Percentiles rank a stretch among this genome's conserved stretches.
These are phyloP conservation scores for Aeminium ludgeri DNA, from an alignment of 495 filamentous ascomycete species.

Conservation along the genomic window DNA sequence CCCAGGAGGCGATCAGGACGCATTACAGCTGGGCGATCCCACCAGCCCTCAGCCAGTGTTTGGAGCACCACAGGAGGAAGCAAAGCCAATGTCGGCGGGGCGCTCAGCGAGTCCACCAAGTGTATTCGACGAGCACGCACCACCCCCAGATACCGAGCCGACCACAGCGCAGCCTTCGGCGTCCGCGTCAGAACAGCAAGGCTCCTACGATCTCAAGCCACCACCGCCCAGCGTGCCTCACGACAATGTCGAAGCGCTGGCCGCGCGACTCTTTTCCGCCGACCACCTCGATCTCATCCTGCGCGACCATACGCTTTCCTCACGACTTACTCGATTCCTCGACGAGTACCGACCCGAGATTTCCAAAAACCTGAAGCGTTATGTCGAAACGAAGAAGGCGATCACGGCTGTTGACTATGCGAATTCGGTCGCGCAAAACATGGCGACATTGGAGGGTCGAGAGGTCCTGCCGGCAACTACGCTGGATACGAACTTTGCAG, in stretches of 20 bases:
- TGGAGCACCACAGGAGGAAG: neutral
- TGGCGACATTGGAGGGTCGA: constrained; percentile 4
- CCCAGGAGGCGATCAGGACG: neutral
- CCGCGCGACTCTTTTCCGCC: constrained; percentile 20
- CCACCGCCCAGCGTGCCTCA: constrained; percentile 20
- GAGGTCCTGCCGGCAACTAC: constrained; percentile 10
- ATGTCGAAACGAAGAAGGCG: constrained; percentile 23
- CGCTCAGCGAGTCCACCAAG: constrained; percentile 10
- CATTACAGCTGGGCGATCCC: neutral
- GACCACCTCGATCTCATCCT: constrained; percentile 24
- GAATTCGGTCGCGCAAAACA: constrained; percentile 19
- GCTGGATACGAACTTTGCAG: constrained; percentile 19
- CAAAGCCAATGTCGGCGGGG: constrained; percentile 7
- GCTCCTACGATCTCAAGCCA: constrained; percentile 22
- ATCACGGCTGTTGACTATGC: constrained; percentile 23
- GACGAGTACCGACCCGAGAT: constrained; percentile 20
- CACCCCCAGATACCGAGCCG: constrained; percentile 7
- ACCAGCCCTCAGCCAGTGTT: neutral
- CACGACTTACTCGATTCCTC: constrained; percentile 20
- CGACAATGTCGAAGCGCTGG: constrained; percentile 20
- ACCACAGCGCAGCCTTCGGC: constrained; percentile 7
- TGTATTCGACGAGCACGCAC: constrained; percentile 10
- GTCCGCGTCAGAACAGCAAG: constrained; percentile 11
- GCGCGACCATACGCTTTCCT: constrained; percentile 14
- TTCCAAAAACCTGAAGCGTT: constrained; percentile 17